Percentiles rank a stretch among this genome's conserved stretches.
Evolutionary conservation across 2,329 filamentous ascomycete genomes (phyloP).

Genomic region (Furcasterigmium sp.): DNA sequence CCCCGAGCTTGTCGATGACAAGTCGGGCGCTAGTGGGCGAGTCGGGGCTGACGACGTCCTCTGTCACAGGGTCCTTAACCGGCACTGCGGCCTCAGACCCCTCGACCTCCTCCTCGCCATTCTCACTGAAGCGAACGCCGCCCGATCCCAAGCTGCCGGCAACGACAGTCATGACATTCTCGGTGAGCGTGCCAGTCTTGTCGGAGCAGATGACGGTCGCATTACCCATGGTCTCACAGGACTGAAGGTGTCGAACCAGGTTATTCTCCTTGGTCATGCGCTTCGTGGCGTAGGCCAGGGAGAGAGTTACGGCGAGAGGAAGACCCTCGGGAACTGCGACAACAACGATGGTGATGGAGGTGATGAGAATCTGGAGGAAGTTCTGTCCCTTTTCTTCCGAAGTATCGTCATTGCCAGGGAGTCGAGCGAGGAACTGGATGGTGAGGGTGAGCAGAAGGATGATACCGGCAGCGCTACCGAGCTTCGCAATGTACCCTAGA

Average conservation of each 20-base stretch:
- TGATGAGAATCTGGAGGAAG: constrained; percentile 39
- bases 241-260: constrained; percentile 51
- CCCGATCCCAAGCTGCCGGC: constrained; percentile 43
- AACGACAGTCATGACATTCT: constrained; percentile 59
- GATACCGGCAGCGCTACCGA: constrained; percentile 14
- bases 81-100: background rate
- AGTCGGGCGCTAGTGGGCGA: constrained; percentile 1
- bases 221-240: constrained; percentile 61
- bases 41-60: background rate
- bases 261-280: constrained; percentile 61
- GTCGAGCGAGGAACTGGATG: constrained; percentile 13
- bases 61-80: constrained; percentile 2
- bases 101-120: constrained; percentile 12
- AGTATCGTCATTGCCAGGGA: constrained; percentile 32
- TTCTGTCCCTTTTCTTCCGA: constrained; percentile 40
- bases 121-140: constrained; percentile 30
- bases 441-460: constrained; percentile 13
- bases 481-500: constrained; percentile 16
- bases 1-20: constrained; percentile 6
- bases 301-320: constrained; percentile 55
- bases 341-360: constrained; percentile 48
- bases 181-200: constrained; percentile 61
- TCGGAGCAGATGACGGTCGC: constrained; percentile 60
- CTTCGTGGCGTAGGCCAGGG: constrained; percentile 57
- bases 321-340: constrained; percentile 57